Evolutionary conservation across 805 yeast species (phyloP).

Genomic region (Candida vaughaniae): DNA sequence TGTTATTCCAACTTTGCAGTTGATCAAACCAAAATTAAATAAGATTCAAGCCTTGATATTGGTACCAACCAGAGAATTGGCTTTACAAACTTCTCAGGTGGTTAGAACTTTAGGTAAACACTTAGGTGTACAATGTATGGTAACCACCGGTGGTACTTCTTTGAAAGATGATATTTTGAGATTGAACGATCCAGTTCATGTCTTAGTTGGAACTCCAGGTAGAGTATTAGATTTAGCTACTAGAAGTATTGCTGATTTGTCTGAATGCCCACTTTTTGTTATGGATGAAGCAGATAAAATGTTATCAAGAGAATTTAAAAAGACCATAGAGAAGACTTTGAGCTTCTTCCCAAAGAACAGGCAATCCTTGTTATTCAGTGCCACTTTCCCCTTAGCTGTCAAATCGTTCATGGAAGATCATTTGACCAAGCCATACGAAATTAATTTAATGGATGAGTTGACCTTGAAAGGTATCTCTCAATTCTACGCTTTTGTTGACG

Average conservation of each 20-base stretch:
- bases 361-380: conserved; percentile 87
- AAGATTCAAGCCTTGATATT: conserved; percentile 89
- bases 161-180: conserved; percentile 92
- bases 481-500: conserved; percentile 98
- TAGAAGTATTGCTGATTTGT: conserved; percentile 81
- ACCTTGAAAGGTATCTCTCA: conserved; percentile 96
- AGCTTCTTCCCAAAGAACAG: conserved; percentile 64
- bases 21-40: conserved; percentile 76
- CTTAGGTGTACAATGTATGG: conserved; percentile 90
- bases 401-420: conserved; percentile 90
- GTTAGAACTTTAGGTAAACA: conserved; percentile 95
- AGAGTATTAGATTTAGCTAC: conserved; percentile 93
- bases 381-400: conserved; percentile 94
- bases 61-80: conserved; percentile 97
- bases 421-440: conserved; percentile 88
- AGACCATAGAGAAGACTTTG: conserved; percentile 82
- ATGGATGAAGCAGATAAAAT: conserved; percentile 99
- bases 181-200: conserved; percentile 88
- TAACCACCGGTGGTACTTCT: conserved; percentile 96
- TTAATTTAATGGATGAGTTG: conserved; percentile 95
- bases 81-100: conserved; percentile 95
- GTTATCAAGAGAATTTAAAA: conserved; percentile 86
- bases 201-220: conserved; percentile 97
- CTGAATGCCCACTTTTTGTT: conserved; percentile 81
- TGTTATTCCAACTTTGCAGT: conserved; percentile 89